Percentiles rank a stretch among this genome's conserved stretches.
phyloP scores from a whole-genome alignment of 352 stramenopile genomes.

The Pythium biforme region DNA sequence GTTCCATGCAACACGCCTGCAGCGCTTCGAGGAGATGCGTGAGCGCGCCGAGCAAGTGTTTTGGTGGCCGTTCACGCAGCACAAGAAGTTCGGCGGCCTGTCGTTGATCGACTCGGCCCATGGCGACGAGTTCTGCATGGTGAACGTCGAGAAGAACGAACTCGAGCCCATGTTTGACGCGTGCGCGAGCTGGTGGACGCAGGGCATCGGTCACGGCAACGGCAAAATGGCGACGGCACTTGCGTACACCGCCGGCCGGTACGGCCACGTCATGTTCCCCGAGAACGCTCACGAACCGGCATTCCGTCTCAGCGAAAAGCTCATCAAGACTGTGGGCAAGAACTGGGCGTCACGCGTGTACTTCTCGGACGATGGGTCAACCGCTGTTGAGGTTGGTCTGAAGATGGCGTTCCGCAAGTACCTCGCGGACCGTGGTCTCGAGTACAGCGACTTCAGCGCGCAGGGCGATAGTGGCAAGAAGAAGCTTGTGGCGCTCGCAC shows the following conservation, averaged over 20 bases:
- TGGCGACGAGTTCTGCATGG: conserved; percentile 82
- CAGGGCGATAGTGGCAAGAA: conserved; percentile 21
- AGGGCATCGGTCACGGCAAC: conserved; percentile 90
- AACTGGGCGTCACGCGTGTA: conserved; percentile 88
- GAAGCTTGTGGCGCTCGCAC: conserved; percentile 78
- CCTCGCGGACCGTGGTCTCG: conserved; percentile 59
- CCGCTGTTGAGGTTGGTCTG: conserved; percentile 87
- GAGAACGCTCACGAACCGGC: conserved; percentile 89
- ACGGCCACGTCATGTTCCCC: conserved; percentile 92
- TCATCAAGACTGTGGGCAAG: conserved; percentile 78
- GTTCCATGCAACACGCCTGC: conserved; percentile 58
- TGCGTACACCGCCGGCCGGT: conserved; percentile 87
- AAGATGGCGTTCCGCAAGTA: conserved; percentile 93
- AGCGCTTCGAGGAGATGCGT: conserved; percentile 55
- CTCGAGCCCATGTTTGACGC: conserved; percentile 84
- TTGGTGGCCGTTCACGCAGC: conserved; percentile 94
- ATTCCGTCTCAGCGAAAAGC: conserved; percentile 69
- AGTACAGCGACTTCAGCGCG: conserved; percentile 40
- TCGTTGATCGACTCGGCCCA: conserved; percentile 89
- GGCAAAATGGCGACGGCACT: conserved; percentile 84
- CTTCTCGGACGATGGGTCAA: conserved; percentile 91
- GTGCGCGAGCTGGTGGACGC: conserved; percentile 93
- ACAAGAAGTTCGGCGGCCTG: conserved; percentile 80
- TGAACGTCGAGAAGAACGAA: conserved; percentile 44
- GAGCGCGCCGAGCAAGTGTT: conserved; percentile 72